phyloP scores from a whole-genome alignment of 2,329 filamentous ascomycete species.

The Cadophora gregata region DNA sequence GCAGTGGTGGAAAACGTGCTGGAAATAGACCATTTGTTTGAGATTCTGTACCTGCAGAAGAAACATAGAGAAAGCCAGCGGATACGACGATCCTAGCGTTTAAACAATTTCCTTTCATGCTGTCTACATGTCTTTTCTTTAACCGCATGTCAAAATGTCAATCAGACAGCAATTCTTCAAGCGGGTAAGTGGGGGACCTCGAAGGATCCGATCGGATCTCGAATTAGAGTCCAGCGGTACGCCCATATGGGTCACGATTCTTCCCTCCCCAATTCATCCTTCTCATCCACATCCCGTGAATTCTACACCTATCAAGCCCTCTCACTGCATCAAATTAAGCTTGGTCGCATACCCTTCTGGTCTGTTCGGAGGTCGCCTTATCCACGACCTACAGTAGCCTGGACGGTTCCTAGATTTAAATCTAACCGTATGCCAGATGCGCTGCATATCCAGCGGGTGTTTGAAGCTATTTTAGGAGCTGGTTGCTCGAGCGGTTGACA shows the following conservation, averaged over 20 bases:
- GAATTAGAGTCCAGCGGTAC: conserved; percentile 14
- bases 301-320: background rate
- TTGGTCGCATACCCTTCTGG: conserved; percentile 1
- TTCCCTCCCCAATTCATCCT: background rate
- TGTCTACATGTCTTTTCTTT: background rate
- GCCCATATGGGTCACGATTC: background rate
- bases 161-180: background rate
- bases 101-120: background rate
- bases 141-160: background rate
- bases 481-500: conserved; percentile 8
- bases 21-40: conserved; percentile 4
- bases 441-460: conserved; percentile 6
- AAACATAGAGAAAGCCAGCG: background rate
- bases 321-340: background rate
- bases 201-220: conserved; percentile 1
- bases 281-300: background rate
- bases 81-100: background rate
- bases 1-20: background rate
- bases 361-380: background rate
- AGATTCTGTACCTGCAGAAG: background rate
- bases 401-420: background rate
- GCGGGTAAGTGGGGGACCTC: background rate
- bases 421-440: conserved; percentile 1
- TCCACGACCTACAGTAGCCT: background rate
- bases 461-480: conserved; percentile 18